A percentile compares a stretch with the other conserved stretches of the same genome.
Evolutionary conservation across 768 basidiomycete species (phyloP).

Genomic region (Gautieria morchelliformis): DNA sequence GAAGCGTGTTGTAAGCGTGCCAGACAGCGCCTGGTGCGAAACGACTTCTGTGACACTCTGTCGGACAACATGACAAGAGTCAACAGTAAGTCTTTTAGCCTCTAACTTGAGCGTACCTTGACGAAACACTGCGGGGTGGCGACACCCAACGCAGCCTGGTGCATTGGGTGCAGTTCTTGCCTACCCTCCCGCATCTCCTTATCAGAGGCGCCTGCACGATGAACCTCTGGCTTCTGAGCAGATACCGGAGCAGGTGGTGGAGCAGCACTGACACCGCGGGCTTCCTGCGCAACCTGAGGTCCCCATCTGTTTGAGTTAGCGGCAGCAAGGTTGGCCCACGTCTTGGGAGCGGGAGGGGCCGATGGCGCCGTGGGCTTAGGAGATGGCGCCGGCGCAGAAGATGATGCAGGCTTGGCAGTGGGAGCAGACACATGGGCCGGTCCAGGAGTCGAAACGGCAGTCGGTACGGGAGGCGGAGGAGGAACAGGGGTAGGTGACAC

Average conservation of each 20-base stretch:
- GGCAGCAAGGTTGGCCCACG: constrained; percentile 91
- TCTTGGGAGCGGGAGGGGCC: constrained; percentile 52
- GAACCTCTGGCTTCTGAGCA: constrained; percentile 17
- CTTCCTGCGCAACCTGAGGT: constrained; percentile 65
- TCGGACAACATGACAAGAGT: too few species aligned
- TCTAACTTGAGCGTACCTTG: constrained; percentile 50
- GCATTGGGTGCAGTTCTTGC: constrained; percentile 36
- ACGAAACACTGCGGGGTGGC: constrained; percentile 81
- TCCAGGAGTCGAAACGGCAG: constrained; percentile 10
- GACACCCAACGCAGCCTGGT: constrained; percentile 50
- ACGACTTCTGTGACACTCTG: constrained; percentile 70
- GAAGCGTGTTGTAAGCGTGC: constrained; percentile 50
- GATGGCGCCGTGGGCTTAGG: constrained; percentile 22
- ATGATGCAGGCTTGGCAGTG: constrained; percentile 16
- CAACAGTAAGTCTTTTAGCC: neutral
- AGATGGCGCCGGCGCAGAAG: constrained; percentile 11
- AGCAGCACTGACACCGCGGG: constrained; percentile 66
- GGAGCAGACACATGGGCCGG: constrained; percentile 12
- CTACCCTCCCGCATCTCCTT: constrained; percentile 18
- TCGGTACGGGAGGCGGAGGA: constrained; percentile 18
- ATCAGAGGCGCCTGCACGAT: neutral
- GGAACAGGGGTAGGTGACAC: constrained; percentile 21
- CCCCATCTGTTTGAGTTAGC: constrained; percentile 80
- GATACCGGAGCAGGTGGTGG: constrained; percentile 25
- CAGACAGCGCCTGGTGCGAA: constrained; percentile 38